Conservation (phyloP, 2,329 filamentous ascomycete species). For the Fusarium albidum region DNA sequence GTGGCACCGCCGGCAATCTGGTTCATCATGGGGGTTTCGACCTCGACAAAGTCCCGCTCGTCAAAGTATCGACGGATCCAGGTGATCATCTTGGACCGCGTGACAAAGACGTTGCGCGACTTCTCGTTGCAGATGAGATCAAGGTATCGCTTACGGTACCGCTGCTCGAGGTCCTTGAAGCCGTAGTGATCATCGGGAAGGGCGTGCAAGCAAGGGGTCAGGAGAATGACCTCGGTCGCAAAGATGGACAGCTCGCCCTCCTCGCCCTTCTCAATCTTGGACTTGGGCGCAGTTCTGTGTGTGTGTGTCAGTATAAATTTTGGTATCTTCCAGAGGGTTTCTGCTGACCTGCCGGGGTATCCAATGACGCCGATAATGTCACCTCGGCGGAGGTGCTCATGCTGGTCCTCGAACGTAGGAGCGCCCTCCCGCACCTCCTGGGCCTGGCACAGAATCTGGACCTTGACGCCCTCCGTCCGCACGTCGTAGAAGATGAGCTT, state of each 20-base stretch:
- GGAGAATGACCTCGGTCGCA: slow-evolving; percentile 82
- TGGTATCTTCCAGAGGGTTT: not conserved
- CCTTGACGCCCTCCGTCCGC: slow-evolving; percentile 63
- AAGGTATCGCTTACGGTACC: slow-evolving; percentile 91
- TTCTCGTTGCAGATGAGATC: slow-evolving; percentile 97
- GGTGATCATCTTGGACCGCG: slow-evolving; percentile 84
- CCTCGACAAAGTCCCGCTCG: slow-evolving; percentile 86
- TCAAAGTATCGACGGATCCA: slow-evolving; percentile 93
- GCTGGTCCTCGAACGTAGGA: slow-evolving; percentile 81
- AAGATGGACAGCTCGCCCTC: slow-evolving; percentile 92
- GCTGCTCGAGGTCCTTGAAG: slow-evolving; percentile 93
- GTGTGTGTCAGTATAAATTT: slow-evolving; percentile 33
- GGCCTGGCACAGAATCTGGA: slow-evolving; percentile 93
- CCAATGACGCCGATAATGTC: slow-evolving; percentile 78
- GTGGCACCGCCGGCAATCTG: slow-evolving; percentile 95
- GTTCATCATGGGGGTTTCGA: slow-evolving; percentile 98
- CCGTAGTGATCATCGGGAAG: slow-evolving; percentile 87
- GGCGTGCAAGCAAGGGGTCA: slow-evolving; percentile 86
- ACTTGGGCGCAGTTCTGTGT: slow-evolving; percentile 83
- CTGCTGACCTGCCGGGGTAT: slow-evolving; percentile 40
- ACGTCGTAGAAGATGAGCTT: slow-evolving; percentile 92
- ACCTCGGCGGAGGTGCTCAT: slow-evolving; percentile 86
- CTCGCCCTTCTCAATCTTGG: slow-evolving; percentile 77
- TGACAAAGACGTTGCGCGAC: slow-evolving; percentile 83
- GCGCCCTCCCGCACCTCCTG: slow-evolving; percentile 76